Evolutionary conservation across 371 early-diverging fungal species (phyloP).

Genomic region (Saksenaea vasiformis): DNA sequence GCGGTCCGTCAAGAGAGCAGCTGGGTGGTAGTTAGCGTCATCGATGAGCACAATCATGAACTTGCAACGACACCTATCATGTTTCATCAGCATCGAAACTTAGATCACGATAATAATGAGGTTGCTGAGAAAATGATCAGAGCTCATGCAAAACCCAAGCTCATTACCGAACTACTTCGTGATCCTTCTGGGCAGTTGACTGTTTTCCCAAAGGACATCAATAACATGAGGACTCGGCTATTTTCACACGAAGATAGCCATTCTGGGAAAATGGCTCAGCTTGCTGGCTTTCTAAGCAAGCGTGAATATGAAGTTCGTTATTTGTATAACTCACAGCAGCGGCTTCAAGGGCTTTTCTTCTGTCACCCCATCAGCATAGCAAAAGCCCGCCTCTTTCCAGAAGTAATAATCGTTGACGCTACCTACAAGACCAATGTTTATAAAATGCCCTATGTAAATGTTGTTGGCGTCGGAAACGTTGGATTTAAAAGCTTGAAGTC

Average conservation of each 20-base stretch:
- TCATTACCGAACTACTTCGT: background rate
- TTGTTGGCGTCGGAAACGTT: conserved; percentile 8
- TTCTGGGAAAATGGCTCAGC: background rate
- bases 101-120: background rate
- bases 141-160: background rate
- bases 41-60: background rate
- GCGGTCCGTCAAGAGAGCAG: background rate
- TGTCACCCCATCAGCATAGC: background rate
- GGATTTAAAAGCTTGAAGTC: conserved; percentile 7
- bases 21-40: background rate
- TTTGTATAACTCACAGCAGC: background rate
- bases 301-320: background rate
- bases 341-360: background rate
- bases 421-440: conserved; percentile 4
- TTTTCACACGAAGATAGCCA: background rate
- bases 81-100: background rate
- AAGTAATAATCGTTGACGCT: background rate
- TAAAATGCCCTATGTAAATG: background rate
- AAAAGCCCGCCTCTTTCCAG: background rate
- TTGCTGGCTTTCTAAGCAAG: background rate
- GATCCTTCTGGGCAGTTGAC: background rate
- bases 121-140: background rate
- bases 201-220: background rate
- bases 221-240: background rate
- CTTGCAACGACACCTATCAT: background rate